Percentiles rank a stretch among this genome's conserved stretches.
These are phyloP conservation scores for Lepraria neglecta DNA, from an alignment of 495 filamentous ascomycete genomes.

Conservation along the genomic window DNA sequence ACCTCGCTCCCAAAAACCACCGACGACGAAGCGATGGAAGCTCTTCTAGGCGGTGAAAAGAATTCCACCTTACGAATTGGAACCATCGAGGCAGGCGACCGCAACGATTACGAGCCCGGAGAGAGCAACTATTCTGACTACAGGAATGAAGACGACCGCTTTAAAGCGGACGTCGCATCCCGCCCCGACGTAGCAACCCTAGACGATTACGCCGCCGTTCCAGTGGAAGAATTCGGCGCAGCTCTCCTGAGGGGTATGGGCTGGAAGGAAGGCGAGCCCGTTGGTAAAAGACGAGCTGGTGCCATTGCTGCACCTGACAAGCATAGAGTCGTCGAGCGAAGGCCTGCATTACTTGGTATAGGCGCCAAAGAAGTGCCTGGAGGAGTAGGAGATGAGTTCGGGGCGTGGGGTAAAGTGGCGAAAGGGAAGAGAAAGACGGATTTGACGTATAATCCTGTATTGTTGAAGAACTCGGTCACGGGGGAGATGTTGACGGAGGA, in stretches of 20 bases:
- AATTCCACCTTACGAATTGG: slow-evolving; percentile 57
- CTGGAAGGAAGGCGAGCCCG: slow-evolving; percentile 78
- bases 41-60: slow-evolving; percentile 58
- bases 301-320: slow-evolving; percentile 37
- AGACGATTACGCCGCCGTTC: slow-evolving; percentile 79
- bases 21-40: slow-evolving; percentile 75
- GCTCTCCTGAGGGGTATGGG: slow-evolving; percentile 86
- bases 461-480: slow-evolving; percentile 59
- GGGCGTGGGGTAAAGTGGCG: slow-evolving; percentile 64
- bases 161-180: slow-evolving; percentile 58
- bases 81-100: slow-evolving; percentile 28
- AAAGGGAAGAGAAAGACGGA: slow-evolving; percentile 48
- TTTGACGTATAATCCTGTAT: slow-evolving; percentile 60
- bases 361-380: slow-evolving; percentile 63
- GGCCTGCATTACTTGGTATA: slow-evolving; percentile 77
- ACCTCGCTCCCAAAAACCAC: slow-evolving; percentile 15
- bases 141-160: slow-evolving; percentile 59
- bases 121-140: slow-evolving; percentile 30
- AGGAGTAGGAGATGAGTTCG: slow-evolving; percentile 67
- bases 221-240: slow-evolving; percentile 90
- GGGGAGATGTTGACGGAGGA: slow-evolving; percentile 61
- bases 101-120: slow-evolving; percentile 29
- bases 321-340: slow-evolving; percentile 49
- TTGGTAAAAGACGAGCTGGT: slow-evolving; percentile 50
- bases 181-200: slow-evolving; percentile 69